Conservation (phyloP, 345 rosid species). For the Gynandropsis gynandra region DNA sequence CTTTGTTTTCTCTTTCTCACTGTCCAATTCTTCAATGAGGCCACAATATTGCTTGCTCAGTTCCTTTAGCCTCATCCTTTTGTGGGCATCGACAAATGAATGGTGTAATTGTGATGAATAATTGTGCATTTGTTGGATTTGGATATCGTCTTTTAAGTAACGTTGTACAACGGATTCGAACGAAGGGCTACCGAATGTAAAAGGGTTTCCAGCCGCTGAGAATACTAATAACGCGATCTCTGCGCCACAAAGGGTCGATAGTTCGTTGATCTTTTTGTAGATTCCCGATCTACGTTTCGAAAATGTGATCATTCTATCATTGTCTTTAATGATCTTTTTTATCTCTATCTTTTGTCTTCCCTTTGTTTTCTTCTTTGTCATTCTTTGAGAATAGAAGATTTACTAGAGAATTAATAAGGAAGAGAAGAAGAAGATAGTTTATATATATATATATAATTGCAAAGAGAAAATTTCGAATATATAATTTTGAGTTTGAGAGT, state of each 20-base stretch:
- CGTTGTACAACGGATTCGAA: conserved; percentile 7
- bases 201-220: conserved; percentile 15
- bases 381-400: too few relatives aligned
- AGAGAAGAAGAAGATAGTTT: too few relatives aligned
- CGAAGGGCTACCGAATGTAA: conserved; percentile 17
- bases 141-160: background rate
- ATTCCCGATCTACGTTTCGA: conserved; percentile 19
- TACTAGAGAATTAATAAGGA: too few relatives aligned
- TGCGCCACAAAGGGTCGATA: conserved; percentile 19
- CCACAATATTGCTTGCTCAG: background rate
- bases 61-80: conserved; percentile 1
- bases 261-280: conserved; percentile 15
- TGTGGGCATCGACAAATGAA: conserved; percentile 5
- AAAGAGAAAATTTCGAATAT: too few relatives aligned
- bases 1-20: background rate
- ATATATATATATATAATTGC: too few relatives aligned
- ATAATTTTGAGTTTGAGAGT: too few relatives aligned
- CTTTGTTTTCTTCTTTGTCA: conserved; percentile 16
- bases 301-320: conserved; percentile 8
- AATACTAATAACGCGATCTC: conserved; percentile 11
- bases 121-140: background rate
- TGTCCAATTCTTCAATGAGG: background rate
- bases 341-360: conserved; percentile 23
- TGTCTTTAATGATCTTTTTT: conserved; percentile 4
- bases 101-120: background rate